These are phyloP conservation scores for Nemania sp. DNA, from an alignment of 2,329 filamentous ascomycete species.

Conservation along the genomic window DNA sequence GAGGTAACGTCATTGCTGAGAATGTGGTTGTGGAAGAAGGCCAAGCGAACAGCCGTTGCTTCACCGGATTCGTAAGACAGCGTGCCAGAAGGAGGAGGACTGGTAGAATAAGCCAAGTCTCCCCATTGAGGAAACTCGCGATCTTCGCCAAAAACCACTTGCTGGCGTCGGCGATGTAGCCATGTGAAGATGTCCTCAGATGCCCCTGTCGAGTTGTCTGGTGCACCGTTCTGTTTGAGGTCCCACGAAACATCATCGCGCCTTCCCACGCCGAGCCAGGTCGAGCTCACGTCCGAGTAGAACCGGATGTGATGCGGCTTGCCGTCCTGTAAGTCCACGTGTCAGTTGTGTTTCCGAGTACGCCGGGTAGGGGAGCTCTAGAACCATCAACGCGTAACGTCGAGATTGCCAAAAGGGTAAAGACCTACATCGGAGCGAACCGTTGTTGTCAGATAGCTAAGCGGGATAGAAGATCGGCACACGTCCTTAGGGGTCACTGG, in stretches of 20 bases:
- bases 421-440: conserved; percentile 57
- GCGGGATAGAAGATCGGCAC: conserved; percentile 76
- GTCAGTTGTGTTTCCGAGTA: neutral
- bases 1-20: conserved; percentile 60
- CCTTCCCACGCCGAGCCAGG: conserved; percentile 78
- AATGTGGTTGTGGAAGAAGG: conserved; percentile 64
- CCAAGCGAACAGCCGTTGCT: conserved; percentile 53
- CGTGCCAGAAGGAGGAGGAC: conserved; percentile 32
- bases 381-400: no score
- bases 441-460: conserved; percentile 73
- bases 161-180: conserved; percentile 67
- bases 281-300: conserved; percentile 70
- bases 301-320: conserved; percentile 61
- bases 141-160: conserved; percentile 70
- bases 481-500: conserved; percentile 80
- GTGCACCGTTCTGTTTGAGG: conserved; percentile 53
- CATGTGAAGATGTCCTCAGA: conserved; percentile 69
- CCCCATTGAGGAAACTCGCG: conserved; percentile 65
- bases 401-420: neutral
- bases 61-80: conserved; percentile 35
- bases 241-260: conserved; percentile 71
- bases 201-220: conserved; percentile 49
- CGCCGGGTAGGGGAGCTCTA: no score
- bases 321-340: conserved; percentile 23
- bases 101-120: conserved; percentile 70